These are phyloP conservation scores for Tulasnella sp. DNA, from an alignment of 768 basidiomycete species.

Conservation along the genomic window DNA sequence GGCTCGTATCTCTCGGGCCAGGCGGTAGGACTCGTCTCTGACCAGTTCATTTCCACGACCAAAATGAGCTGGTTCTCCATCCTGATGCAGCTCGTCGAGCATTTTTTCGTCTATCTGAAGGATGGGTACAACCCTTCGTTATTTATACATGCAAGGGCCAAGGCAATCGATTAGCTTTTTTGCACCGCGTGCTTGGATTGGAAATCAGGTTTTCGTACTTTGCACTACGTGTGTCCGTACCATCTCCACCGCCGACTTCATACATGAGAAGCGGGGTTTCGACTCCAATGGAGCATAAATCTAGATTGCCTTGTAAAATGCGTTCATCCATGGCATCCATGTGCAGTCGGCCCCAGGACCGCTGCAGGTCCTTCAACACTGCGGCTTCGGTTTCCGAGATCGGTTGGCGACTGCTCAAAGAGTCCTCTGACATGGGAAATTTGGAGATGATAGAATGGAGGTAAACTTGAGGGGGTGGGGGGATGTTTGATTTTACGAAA, in stretches of 20 bases:
- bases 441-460: background rate
- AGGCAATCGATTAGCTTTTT: no score
- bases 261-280: background rate
- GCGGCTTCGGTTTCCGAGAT: background rate
- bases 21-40: conserved; percentile 16
- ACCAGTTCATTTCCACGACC: conserved; percentile 4
- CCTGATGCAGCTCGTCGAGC: background rate
- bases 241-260: background rate
- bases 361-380: background rate
- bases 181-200: no score
- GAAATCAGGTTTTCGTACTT: no score
- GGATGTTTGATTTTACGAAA: no score
- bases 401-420: background rate
- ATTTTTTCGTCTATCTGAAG: background rate
- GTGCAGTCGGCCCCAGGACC: background rate
- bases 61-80: background rate
- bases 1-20: conserved; percentile 4
- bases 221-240: background rate
- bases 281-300: background rate
- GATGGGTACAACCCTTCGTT: background rate
- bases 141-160: background rate
- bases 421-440: background rate
- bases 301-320: background rate
- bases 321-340: background rate
- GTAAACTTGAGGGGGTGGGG: no score